Evolutionary conservation across 1,284 basidiomycete genomes (phyloP), one percentile per base, ranked within the genome.

Genomic region (Fomitopsis betulina): DNA sequence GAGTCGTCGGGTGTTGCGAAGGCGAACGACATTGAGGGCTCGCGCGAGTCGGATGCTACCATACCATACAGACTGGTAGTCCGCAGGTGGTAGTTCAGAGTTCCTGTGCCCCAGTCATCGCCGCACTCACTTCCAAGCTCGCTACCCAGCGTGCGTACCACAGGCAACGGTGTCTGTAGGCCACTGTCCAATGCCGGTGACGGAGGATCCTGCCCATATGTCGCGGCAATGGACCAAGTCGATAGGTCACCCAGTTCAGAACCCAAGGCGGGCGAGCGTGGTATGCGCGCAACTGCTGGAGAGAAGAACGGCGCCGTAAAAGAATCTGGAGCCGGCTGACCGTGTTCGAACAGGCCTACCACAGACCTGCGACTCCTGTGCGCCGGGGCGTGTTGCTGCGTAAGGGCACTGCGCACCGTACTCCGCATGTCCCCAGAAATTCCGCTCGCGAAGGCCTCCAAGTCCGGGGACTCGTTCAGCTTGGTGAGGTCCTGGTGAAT

Each of bases 301-400:
- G 43, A 50, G 38, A 43, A 42, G 30, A 55, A 32, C 53, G 40
- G 21, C 23, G 6, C 53, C 49, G 25, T 21, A 7, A 38, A 4
- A 33, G 56, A 43, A 13, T 23, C 35, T 15, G 59, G 53, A 2
- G 67, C 63, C 51, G 65, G 67, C 5, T 54, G 33, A n/a, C 32
- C 54, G 38, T 54, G 39, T 40, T 85, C 83, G 62, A 91, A 90
- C 8, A 89, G 71, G 9, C 85, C 86, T 21, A 86, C 76, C 17
- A 90, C 79, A 8, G 83, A 83, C 62, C 82, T 86, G 54, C 88
- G 81, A n/a, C 74, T 62, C 59, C 70, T 76, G 56, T 65, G 64
- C 7, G 54, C 45, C 39, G 55, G 33, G 17, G 21, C 50, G 10
- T 38, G 33, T 10, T 54, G 59, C 10, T 56, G 58, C 15, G 55